phyloP scores from a whole-genome alignment of 2,329 filamentous ascomycete species.

The Trichoderma sp. region DNA sequence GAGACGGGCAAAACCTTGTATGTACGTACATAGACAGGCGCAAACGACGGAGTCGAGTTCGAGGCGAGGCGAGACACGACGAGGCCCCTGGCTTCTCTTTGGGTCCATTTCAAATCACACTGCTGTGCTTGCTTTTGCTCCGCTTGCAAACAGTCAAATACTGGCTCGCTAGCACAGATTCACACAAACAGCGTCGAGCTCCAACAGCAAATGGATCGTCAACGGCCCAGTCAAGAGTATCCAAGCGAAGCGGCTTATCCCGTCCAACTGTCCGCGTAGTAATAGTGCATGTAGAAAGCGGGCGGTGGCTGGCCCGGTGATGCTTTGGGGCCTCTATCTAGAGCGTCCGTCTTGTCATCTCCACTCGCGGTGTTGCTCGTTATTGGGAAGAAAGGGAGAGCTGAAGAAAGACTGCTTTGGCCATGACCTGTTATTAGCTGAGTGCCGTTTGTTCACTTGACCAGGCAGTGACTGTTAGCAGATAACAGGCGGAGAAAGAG shows the following conservation, averaged over 20 bases:
- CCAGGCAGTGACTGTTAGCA: neutral
- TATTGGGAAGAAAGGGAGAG: neutral
- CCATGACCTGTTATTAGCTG: neutral
- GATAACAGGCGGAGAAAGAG: no score
- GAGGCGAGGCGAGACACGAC: conserved; percentile 15
- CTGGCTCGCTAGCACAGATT: neutral
- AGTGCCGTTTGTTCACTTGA: neutral
- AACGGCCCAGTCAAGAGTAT: neutral
- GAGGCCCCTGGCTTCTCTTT: conserved; percentile 6
- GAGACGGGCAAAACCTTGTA: conserved; percentile 23
- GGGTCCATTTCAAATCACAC: neutral
- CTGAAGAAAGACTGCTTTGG: conserved; percentile 7
- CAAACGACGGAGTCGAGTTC: conserved; percentile 13
- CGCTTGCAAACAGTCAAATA: neutral
- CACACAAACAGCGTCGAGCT: neutral
- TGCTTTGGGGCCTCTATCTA: neutral
- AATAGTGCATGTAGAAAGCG: conserved; percentile 17
- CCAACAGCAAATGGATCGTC: neutral
- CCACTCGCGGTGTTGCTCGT: neutral
- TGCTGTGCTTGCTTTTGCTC: neutral
- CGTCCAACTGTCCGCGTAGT: conserved; percentile 7
- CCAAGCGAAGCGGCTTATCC: conserved; percentile 21
- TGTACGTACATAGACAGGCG: neutral
- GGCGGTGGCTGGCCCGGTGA: conserved; percentile 21
- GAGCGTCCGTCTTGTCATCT: neutral